Conservation (phyloP, 306 rosid genomes). For the Vicia sativa region DNA sequence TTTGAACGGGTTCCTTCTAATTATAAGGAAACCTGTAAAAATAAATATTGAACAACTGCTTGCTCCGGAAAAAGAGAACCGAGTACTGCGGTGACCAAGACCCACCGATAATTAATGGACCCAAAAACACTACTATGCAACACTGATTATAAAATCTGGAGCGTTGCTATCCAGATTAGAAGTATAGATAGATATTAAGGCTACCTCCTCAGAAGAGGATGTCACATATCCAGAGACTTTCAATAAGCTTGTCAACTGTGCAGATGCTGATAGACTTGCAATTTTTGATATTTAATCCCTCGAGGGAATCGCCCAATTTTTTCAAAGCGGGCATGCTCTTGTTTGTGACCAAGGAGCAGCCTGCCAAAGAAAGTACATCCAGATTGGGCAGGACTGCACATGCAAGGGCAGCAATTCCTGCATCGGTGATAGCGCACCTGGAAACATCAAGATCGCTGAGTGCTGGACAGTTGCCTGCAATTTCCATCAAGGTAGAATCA, state of each 20-base stretch:
- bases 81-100: conserved; percentile 57
- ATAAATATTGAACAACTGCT: conserved; percentile 48
- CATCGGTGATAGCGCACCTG: conserved; percentile 65
- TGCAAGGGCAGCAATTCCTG: conserved; percentile 68
- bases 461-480: conserved; percentile 64
- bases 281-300: conserved; percentile 72
- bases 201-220: conserved; percentile 62
- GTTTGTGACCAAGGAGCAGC: conserved; percentile 64
- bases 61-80: conserved; percentile 72
- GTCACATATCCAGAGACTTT: conserved; percentile 76
- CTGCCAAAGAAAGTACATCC: conserved; percentile 73
- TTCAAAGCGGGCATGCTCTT: conserved; percentile 63
- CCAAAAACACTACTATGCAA: conserved; percentile 71
- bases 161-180: conserved; percentile 15
- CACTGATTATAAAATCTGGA: conserved; percentile 8
- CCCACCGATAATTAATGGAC: conserved; percentile 72
- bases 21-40: conserved; percentile 69
- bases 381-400: conserved; percentile 48
- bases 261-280: conserved; percentile 71
- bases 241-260: conserved; percentile 56
- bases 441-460: conserved; percentile 81
- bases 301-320: conserved; percentile 63
- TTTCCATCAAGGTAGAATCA: conserved; percentile 64
- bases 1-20: conserved; percentile 62
- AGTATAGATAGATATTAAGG: background rate